Evolutionary conservation across 768 basidiomycete species (phyloP).

Genomic region (Hydnomerulius pinastri): DNA sequence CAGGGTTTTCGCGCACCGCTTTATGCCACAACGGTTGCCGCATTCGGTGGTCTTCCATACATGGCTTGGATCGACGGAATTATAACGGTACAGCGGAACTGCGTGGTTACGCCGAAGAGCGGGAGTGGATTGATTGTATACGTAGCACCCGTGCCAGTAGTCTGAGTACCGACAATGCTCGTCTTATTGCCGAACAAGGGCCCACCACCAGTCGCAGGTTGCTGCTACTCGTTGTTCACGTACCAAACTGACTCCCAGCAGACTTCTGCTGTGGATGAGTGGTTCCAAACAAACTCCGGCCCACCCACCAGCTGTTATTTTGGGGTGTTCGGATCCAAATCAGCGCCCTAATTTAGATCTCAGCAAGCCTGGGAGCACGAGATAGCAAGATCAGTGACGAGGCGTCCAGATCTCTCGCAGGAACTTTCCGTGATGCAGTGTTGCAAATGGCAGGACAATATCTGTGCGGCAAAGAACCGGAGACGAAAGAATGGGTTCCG

Average conservation of each 20-base stretch:
- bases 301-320: too few species aligned
- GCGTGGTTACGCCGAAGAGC: constrained; percentile 32
- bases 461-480: too few species aligned
- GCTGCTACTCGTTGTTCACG: too few species aligned
- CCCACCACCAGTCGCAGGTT: constrained; percentile 20
- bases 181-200: constrained; percentile 38
- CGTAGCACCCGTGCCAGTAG: constrained; percentile 17
- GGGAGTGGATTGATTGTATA: constrained; percentile 23
- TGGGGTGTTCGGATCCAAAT: too few species aligned
- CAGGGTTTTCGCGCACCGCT: constrained; percentile 79
- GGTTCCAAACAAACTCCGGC: constrained; percentile 9
- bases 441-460: too few species aligned
- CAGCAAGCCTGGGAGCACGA: too few species aligned
- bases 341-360: too few species aligned
- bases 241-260: constrained; percentile 22
- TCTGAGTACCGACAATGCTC: constrained; percentile 32
- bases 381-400: too few species aligned
- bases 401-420: too few species aligned
- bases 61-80: constrained; percentile 71
- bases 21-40: constrained; percentile 76
- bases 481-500: too few species aligned
- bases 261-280: constrained; percentile 14
- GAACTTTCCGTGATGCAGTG: too few species aligned
- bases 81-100: constrained; percentile 69
- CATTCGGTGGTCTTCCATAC: constrained; percentile 76